Percentiles rank a stretch among this genome's conserved stretches.
These are phyloP conservation scores for Nigrospora sphaerica DNA, from an alignment of 2,329 filamentous ascomycete species.

Conservation along the genomic window DNA sequence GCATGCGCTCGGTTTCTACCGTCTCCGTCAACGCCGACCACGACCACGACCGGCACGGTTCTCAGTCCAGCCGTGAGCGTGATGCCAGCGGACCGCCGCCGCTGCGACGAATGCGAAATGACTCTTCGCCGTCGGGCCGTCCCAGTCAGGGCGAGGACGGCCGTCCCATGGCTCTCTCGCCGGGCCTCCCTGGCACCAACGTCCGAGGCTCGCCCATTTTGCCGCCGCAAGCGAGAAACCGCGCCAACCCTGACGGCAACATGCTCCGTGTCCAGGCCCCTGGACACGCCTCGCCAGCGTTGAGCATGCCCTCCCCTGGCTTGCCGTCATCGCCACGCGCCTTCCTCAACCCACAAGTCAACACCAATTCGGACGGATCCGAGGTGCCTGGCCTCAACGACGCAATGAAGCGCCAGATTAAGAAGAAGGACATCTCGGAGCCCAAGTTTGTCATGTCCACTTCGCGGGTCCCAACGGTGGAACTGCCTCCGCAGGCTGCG, in stretches of 20 bases:
- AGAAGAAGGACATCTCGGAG: constrained; percentile 43
- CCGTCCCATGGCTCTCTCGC: not conserved
- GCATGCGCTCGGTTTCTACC: constrained; percentile 12
- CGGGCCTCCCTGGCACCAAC: not conserved
- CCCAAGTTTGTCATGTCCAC: constrained; percentile 39
- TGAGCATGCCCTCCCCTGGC: constrained; percentile 27
- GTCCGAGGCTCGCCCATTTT: not conserved
- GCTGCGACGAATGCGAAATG: no score
- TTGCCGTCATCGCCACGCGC: constrained; percentile 25
- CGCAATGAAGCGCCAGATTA: constrained; percentile 32
- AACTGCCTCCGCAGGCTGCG: constrained; percentile 25
- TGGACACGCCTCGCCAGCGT: constrained; percentile 37
- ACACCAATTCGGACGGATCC: constrained; percentile 12
- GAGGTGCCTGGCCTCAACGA: constrained; percentile 26
- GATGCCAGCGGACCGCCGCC: no score
- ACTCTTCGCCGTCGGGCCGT: no score
- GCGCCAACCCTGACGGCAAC: no score
- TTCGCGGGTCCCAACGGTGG: constrained; percentile 35
- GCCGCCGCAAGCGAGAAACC: no score
- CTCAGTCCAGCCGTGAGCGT: no score
- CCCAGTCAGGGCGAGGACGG: no score
- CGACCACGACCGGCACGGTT: no score
- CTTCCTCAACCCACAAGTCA: constrained; percentile 20
- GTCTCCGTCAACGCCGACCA: no score
- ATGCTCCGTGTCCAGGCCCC: constrained; percentile 6